Evolutionary conservation across 1,284 basidiomycete species (phyloP), one percentile per base, ranked within the genome.

Genomic region (Ustilago curta): DNA sequence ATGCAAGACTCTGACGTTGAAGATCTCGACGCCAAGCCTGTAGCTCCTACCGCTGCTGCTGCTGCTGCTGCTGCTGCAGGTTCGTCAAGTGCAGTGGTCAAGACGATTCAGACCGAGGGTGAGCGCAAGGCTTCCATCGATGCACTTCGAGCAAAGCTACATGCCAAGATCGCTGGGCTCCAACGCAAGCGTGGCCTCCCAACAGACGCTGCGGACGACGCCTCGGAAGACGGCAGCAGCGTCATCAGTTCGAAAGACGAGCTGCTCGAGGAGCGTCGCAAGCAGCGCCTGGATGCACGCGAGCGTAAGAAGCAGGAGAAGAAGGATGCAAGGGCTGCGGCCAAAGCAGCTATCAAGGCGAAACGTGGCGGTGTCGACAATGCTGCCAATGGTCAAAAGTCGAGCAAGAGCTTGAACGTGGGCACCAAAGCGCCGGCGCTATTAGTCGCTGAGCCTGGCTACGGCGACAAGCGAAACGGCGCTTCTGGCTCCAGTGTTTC

Each of bases 191-290:
- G 78, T 8, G 70, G 78, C 23, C 47, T 61, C n/a, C 56, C 50
- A 21, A 45, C 59, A 18, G 72, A 70, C 21, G 39, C 48, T 23
- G 40, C 44, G 21, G 72, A 70, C 16, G 53, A 70, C 4, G 59
- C 55, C 12, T 70, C 62, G 8, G 72, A 75, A 44, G 72, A 66
- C 29, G 72, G 59, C 29, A 61, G 59, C 44, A 75, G 72, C 47
- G 59, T 61, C n/a, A 63, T 73, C 59, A 76, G 76, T 48, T 78
- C 73, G 39, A 80, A 79, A 35, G 76, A 82, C 44, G 82, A 81
- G 42, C 70, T 84, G 2, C 62, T 84, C 43, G 80, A 82, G 50
- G 83, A 82, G 62, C 76, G 82, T 35, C 58, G 83, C 21, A 69
- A 75, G 12, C 76, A 81, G 59, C 52, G 83, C 6, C 74, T 79